Conservation (phyloP, 2,329 filamentous ascomycete species). For the Berkeleyomyces basicola region DNA sequence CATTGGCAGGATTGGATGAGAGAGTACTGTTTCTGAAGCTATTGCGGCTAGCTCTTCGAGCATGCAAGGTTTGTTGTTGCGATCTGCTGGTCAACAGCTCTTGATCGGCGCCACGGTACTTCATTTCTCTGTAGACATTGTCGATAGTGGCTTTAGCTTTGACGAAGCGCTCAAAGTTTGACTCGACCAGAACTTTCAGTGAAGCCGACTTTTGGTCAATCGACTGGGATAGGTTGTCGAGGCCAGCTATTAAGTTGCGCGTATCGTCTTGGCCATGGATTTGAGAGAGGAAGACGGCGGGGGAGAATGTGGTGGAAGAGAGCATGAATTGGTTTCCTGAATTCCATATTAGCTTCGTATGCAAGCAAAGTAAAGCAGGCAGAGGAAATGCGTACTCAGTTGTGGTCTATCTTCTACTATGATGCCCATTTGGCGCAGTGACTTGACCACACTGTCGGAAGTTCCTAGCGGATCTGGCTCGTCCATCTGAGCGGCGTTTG, state of each 20-base stretch:
- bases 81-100: slow-evolving; percentile 41
- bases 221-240: slow-evolving; percentile 73
- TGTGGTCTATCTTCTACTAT: slow-evolving; percentile 70
- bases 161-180: slow-evolving; percentile 96
- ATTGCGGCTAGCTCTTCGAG: slow-evolving; percentile 11
- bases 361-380: not conserved
- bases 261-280: slow-evolving; percentile 79
- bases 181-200: slow-evolving; percentile 88
- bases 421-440: slow-evolving; percentile 59
- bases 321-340: slow-evolving; percentile 81
- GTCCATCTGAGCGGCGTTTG: slow-evolving; percentile 70
- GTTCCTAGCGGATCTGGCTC: slow-evolving; percentile 86
- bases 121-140: slow-evolving; percentile 98
- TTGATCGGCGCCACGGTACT: slow-evolving; percentile 43
- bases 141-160: slow-evolving; percentile 95
- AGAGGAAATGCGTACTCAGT: slow-evolving; percentile 40
- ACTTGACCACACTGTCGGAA: slow-evolving; percentile 68
- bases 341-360: slow-evolving; percentile 1
- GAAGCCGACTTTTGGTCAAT: slow-evolving; percentile 98
- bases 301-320: slow-evolving; percentile 90
- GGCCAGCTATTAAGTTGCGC: slow-evolving; percentile 58
- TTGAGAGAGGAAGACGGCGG: slow-evolving; percentile 78
- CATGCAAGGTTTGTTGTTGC: slow-evolving; percentile 36
- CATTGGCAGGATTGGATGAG: slow-evolving; percentile 23
- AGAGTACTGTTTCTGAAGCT: slow-evolving; percentile 16